Evolutionary conservation across 495 filamentous ascomycete species (phyloP), one percentile per base, ranked within the genome.

Genomic region (Cenococcum geophilum): DNA sequence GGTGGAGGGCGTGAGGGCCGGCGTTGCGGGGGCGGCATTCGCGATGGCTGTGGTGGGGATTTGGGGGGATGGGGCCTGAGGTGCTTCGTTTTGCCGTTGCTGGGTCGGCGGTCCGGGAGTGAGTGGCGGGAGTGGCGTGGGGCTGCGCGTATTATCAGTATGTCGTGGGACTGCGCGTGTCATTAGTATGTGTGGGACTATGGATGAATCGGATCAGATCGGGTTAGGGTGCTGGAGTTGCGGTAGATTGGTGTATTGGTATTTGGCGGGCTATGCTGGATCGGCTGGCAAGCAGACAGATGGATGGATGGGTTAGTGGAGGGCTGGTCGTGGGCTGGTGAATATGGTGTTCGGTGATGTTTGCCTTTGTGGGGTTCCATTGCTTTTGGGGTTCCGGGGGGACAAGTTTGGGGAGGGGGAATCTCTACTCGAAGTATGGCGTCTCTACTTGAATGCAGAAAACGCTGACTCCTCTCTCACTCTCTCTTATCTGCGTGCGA

Each of bases 41-140:
- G 69, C 81, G 36, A 85, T 95, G 77, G 84, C 83, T 4, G 82
- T 95, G 43, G 79, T 96, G 22, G 91, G 91, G 1, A 81, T 95
- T 63, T 96, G 91, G 91, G 91, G 91, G 1, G 91, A 96, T 78
- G 86, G 61, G 16, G 57, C 62, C 14, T 64, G 22, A 59, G 21
- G 36, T 14, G 36, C 8, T 8, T 8, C 36, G 6, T 40, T 40
- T 40, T 8, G 6, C 36, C 36, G 8, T 6, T 6, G 36, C 6
- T 8, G 36, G 8, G 8, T 8, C 36, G 14, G 14, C 14, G 36
- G 14, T 40, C 36, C 36, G 36, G 36, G n/a, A n/a, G n/a, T n/a
- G n/a, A n/a, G n/a, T n/a, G n/a, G n/a, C n/a, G n/a, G n/a, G n/a
- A n/a, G n/a, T n/a, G n/a, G n/a, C n/a, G n/a, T n/a, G n/a, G n/a